phyloP scores from a whole-genome alignment of 2,329 filamentous ascomycete species.

The Microdochium bolleyi region DNA sequence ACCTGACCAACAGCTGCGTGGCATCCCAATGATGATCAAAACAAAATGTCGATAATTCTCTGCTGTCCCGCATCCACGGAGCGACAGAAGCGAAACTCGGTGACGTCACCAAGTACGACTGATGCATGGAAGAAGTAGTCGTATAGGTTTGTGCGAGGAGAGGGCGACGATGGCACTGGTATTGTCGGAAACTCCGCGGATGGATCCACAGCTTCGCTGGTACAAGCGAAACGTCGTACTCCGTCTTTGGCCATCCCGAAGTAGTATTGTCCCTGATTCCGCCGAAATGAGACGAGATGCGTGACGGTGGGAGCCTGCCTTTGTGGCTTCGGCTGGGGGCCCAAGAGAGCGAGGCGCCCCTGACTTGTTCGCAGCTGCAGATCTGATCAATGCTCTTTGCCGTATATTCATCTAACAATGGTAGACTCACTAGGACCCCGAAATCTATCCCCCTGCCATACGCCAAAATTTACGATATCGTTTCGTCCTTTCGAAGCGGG shows the following conservation, averaged over 20 bases:
- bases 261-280: background rate
- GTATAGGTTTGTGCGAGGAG: background rate
- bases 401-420: background rate
- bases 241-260: background rate
- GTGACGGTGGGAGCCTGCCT: background rate
- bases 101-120: background rate
- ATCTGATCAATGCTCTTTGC: background rate
- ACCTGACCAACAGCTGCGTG: background rate
- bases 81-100: background rate
- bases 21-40: background rate
- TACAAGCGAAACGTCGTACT: background rate
- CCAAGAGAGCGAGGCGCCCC: background rate
- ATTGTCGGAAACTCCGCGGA: background rate
- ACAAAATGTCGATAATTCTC: background rate
- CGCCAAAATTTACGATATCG: background rate
- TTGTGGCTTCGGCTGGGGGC: background rate
- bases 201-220: background rate
- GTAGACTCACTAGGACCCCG: background rate
- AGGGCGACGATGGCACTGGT: background rate
- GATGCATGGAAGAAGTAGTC: background rate
- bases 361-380: background rate
- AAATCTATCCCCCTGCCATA: background rate
- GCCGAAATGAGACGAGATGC: background rate
- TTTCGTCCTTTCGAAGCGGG: background rate
- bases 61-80: background rate